Evolutionary conservation across 371 early-diverging fungal genomes (phyloP).

Genomic region (Fennellomyces sp.): DNA sequence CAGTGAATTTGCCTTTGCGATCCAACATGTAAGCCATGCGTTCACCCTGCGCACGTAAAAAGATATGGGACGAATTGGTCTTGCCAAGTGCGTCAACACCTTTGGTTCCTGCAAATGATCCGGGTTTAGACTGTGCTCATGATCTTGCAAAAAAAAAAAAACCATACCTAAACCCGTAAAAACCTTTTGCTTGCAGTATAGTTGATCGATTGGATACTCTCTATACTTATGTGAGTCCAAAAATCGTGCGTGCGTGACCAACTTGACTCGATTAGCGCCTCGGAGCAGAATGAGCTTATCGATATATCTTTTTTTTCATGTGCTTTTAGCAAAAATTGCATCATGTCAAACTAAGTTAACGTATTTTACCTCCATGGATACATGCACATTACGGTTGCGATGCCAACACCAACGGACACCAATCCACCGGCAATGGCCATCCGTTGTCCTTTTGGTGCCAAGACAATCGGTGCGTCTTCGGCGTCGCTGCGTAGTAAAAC

Average conservation of each 20-base stretch:
- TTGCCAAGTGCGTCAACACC: constrained; percentile 23
- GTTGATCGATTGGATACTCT: constrained; percentile 40
- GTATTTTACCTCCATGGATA: constrained; percentile 53
- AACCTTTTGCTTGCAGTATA: constrained; percentile 46
- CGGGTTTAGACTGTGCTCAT: too few relatives aligned
- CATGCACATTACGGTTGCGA: constrained; percentile 49
- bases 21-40: constrained; percentile 52
- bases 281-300: constrained; percentile 41
- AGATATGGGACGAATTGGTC: constrained; percentile 40
- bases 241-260: constrained; percentile 45
- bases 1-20: constrained; percentile 50
- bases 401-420: constrained; percentile 41
- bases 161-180: constrained; percentile 45
- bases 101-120: too few relatives aligned
- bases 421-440: constrained; percentile 45
- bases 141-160: too few relatives aligned
- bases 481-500: constrained; percentile 21
- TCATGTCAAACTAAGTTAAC: background rate
- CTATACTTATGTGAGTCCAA: constrained; percentile 35
- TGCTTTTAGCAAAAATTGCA: too few relatives aligned
- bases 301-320: too few relatives aligned
- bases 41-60: constrained; percentile 43
- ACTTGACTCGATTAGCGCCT: constrained; percentile 29
- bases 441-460: constrained; percentile 44
- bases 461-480: constrained; percentile 38